phyloP scores from a whole-genome alignment of 805 yeast species.

The Blastobotrys robertii region DNA sequence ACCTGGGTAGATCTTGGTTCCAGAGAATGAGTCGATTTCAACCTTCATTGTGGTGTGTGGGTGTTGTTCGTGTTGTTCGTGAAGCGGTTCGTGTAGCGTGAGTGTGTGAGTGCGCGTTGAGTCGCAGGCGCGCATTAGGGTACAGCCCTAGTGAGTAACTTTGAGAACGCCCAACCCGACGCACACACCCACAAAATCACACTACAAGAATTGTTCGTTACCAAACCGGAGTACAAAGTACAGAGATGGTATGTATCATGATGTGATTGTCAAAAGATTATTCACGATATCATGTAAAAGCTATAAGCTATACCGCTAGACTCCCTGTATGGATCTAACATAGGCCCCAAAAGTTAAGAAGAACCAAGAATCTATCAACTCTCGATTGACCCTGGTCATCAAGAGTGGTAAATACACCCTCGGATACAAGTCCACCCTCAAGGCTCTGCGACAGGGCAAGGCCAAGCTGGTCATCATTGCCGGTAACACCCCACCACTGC shows the following conservation, averaged over 20 bases:
- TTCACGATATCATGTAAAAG: neutral
- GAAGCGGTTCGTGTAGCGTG: slow-evolving; percentile 4
- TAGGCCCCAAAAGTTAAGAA: slow-evolving; percentile 95
- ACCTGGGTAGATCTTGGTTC: slow-evolving; percentile 99
- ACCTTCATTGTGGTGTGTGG: slow-evolving; percentile 67
- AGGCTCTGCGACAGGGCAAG: slow-evolving; percentile 97
- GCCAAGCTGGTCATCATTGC: slow-evolving; percentile 97
- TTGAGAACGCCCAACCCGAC: neutral
- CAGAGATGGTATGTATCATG: slow-evolving; percentile 94
- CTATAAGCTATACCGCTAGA: neutral
- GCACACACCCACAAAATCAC: neutral
- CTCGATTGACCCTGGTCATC: slow-evolving; percentile 95
- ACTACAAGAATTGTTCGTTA: slow-evolving; percentile 1
- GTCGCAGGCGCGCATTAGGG: too few species aligned
- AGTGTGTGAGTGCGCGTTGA: slow-evolving; percentile 1
- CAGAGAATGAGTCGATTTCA: slow-evolving; percentile 99
- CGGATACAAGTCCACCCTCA: slow-evolving; percentile 98
- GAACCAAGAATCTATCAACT: slow-evolving; percentile 88
- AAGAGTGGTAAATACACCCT: slow-evolving; percentile 99
- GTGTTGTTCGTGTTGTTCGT: slow-evolving; percentile 6
- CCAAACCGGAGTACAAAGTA: slow-evolving; percentile 89
- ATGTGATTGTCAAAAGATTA: neutral
- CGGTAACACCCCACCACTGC: slow-evolving; percentile 98
- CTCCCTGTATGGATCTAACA: neutral
- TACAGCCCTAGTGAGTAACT: neutral